phyloP scores from a whole-genome alignment of 73 alveolate genomes.

The Symbiodinium natans region DNA sequence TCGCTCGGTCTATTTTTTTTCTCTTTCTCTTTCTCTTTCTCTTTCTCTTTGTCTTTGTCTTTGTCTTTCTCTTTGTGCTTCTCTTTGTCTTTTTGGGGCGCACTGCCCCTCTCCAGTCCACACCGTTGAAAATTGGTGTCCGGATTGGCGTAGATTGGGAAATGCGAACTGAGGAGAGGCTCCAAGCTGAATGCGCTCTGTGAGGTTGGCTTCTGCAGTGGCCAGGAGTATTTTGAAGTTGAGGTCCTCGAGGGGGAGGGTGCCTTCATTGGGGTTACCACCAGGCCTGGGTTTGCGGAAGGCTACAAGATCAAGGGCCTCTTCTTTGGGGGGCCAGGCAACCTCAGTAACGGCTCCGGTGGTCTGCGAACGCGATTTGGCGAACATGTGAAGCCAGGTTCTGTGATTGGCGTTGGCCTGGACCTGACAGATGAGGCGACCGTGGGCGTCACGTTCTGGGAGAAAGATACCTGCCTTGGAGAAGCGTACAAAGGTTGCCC shows the following conservation, averaged over 20 bases:
- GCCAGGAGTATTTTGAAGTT: conserved; percentile 72
- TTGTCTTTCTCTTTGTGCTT: too few relatives aligned
- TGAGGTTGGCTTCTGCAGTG: conserved; percentile 68
- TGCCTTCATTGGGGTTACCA: conserved; percentile 72
- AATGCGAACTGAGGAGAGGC: neutral
- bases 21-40: too few relatives aligned
- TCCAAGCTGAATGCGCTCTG: conserved; percentile 51
- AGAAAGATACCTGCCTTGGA: conserved; percentile 36
- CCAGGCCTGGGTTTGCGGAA: conserved; percentile 11
- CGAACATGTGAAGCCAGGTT: conserved; percentile 61
- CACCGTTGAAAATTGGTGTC: too few relatives aligned
- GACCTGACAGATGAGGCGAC: conserved; percentile 17
- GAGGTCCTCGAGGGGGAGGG: conserved; percentile 52
- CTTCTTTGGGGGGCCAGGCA: conserved; percentile 83
- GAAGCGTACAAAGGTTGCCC: conserved; percentile 69
- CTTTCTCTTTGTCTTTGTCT: too few relatives aligned
- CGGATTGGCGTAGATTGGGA: too few relatives aligned
- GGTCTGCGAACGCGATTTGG: conserved; percentile 49
- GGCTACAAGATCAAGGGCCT: conserved; percentile 71
- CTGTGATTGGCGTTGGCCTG: conserved; percentile 55
- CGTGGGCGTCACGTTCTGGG: conserved; percentile 39
- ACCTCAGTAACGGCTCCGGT: conserved; percentile 40
- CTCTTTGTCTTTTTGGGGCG: too few relatives aligned
- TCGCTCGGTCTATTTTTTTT: neutral
- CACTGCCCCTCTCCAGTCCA: too few relatives aligned